These are phyloP conservation scores for Paracamarosporium sp. DNA, from an alignment of 2,329 filamentous ascomycete species.

Conservation along the genomic window DNA sequence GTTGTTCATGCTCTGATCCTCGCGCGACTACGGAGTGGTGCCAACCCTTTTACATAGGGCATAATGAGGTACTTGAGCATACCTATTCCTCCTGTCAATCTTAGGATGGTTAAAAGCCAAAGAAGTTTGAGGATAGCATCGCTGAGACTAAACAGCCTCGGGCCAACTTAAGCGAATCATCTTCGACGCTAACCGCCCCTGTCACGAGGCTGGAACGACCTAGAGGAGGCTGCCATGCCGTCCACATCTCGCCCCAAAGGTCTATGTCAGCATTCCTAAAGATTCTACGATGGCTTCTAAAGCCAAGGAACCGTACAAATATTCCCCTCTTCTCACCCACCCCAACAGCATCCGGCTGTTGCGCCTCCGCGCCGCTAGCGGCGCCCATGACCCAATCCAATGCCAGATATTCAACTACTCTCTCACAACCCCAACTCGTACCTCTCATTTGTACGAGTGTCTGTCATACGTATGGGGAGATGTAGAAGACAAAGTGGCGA, in stretches of 20 bases:
- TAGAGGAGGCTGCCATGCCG: neutral
- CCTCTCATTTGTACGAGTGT: conserved; percentile 7
- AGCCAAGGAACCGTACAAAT: neutral
- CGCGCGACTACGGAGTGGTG: too few relatives aligned
- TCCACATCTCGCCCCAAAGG: neutral
- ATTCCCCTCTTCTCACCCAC: neutral
- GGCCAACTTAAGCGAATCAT: too few relatives aligned
- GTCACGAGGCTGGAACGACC: neutral
- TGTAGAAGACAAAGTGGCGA: neutral
- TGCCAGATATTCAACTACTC: conserved; percentile 8
- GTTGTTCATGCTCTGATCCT: too few relatives aligned
- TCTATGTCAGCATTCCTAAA: neutral
- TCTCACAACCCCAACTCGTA: neutral
- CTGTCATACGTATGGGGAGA: conserved; percentile 1
- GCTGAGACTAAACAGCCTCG: too few relatives aligned
- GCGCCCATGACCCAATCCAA: neutral
- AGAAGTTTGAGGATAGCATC: too few relatives aligned
- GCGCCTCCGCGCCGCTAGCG: neutral
- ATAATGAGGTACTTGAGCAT: too few relatives aligned
- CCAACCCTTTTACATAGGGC: too few relatives aligned
- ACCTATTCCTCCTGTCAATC: too few relatives aligned
- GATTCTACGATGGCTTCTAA: neutral
- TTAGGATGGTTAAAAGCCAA: too few relatives aligned
- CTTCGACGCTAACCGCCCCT: neutral
- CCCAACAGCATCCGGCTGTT: conserved; percentile 6